Percentiles rank a stretch among this genome's conserved stretches.
Evolutionary conservation across 2,329 filamentous ascomycete genomes (phyloP).

Genomic region (Fusarium sp.): DNA sequence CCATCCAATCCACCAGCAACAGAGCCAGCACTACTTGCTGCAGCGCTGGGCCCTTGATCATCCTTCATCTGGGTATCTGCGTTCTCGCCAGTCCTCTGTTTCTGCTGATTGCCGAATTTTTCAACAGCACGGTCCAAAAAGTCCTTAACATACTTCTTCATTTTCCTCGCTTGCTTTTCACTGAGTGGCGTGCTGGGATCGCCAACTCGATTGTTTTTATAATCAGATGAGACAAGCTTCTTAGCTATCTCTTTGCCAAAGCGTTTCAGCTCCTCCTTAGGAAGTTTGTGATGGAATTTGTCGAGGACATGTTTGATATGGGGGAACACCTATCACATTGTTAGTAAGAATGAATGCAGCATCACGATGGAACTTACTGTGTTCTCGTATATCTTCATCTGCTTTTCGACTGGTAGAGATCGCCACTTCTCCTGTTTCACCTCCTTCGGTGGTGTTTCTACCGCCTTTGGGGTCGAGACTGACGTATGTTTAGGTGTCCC

Average conservation of each 20-base stretch:
- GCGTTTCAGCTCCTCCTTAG: conserved; percentile 79
- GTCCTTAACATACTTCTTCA: conserved; percentile 86
- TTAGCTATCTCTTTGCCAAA: conserved; percentile 79
- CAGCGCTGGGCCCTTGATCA: conserved; percentile 20
- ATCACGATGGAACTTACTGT: conserved; percentile 71
- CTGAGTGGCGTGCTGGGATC: conserved; percentile 79
- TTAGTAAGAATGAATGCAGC: conserved; percentile 23
- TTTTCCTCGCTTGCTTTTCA: conserved; percentile 82
- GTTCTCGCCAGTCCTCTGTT: conserved; percentile 67
- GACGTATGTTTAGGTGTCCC: conserved; percentile 64
- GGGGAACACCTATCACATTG: conserved; percentile 76
- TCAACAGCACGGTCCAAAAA: conserved; percentile 88
- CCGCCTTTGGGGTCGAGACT: conserved; percentile 75
- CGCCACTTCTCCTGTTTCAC: conserved; percentile 79
- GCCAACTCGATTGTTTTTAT: conserved; percentile 87
- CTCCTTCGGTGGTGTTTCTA: conserved; percentile 67
- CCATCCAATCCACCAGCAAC: conserved; percentile 37
- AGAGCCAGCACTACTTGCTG: conserved; percentile 17
- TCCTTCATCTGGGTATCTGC: conserved; percentile 45
- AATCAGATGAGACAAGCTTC: conserved; percentile 91
- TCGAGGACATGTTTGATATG: conserved; percentile 88
- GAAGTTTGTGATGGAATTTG: conserved; percentile 88
- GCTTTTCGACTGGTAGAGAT: conserved; percentile 80
- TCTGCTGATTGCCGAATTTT: conserved; percentile 78
- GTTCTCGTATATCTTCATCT: conserved; percentile 95